phyloP scores from a whole-genome alignment of 106 monocot species.

The Alisma plantagoaquatica region DNA sequence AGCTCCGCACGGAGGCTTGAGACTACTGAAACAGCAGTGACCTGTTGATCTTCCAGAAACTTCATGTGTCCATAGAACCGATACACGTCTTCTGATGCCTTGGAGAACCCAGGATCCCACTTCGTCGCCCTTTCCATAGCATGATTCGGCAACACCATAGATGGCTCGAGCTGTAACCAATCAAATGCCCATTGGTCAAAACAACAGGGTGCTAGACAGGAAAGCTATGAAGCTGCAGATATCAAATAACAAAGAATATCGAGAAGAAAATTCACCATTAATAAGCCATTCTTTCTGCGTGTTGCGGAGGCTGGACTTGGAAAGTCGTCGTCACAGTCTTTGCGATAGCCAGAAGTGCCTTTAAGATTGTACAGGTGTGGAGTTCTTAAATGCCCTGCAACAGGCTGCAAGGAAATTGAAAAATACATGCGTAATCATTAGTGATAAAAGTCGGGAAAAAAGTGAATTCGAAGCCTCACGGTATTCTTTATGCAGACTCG shows the following conservation, averaged over 20 bases:
- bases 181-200: too few relatives aligned
- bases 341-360: slow-evolving; percentile 8
- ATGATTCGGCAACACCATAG: slow-evolving; percentile 23
- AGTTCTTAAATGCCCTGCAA: slow-evolving; percentile 16
- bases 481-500: not conserved
- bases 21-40: slow-evolving; percentile 16
- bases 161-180: slow-evolving; percentile 42
- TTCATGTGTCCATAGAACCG: slow-evolving; percentile 33
- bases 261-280: not conserved
- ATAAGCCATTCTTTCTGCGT: slow-evolving; percentile 40
- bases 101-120: slow-evolving; percentile 53
- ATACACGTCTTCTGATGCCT: slow-evolving; percentile 28
- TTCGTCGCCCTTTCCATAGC: slow-evolving; percentile 75
- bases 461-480: not conserved
- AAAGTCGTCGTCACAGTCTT: slow-evolving; percentile 15
- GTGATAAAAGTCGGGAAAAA: not conserved
- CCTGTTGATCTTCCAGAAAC: slow-evolving; percentile 48
- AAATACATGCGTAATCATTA: not conserved
- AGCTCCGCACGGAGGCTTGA: slow-evolving; percentile 57
- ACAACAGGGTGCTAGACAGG: not conserved
- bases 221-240: not conserved
- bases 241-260: not conserved
- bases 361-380: slow-evolving; percentile 13
- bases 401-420: slow-evolving; percentile 31
- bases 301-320: slow-evolving; percentile 16